Base-by-base conservation (phyloP, 2,329 filamentous ascomycete species). In the Talaromyces sp. region DNA sequence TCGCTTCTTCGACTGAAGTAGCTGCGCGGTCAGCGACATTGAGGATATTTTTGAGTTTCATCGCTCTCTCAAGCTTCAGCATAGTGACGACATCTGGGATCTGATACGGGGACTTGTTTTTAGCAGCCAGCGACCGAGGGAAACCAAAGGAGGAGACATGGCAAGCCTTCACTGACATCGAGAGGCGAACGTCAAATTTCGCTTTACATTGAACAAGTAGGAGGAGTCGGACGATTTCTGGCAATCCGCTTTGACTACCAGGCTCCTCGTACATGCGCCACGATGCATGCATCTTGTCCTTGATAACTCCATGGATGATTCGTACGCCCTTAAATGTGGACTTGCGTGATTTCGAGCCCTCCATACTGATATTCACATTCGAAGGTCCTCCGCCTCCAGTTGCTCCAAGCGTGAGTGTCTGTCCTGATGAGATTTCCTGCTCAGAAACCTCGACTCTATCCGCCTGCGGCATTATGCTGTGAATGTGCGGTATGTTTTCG, bases 201-300 rank as follows among this genome's bases (percentile, higher is more conserved):
- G 37, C 27, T 16, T 62, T 43, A 24, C 60, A 62, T 45, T 45
- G 60, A 3, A 62, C 60, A 5, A 62, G 22, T 3, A 56, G 11
- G 22, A 62, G 48, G 6, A 62, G 39, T 10, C 60, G 60, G 2
- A 62, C 60, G 27, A 62, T 62, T 56, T 62, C 60, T 9, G 60
- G 60, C 60, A 62, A 56, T 33, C 60, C 60, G 39, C 60, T 62
- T 10, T 62, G 31, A 45, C 60, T 62, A 24, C 60, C 60, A 1
- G 60, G 48, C n/a, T 62, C 60, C 14, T 62, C 60, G 11, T 62
- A 62, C 37, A 62, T 31, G 37, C 60, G 60, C 60, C 60, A 62
- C 3, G 60, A 62, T 24, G 60, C 60, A 45, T 62, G 60, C 60
- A 56, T 56, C n/a, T n/a, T 33, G 33, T 62, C 60, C 35, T 62